Evolutionary conservation across 768 basidiomycete genomes (phyloP).

Genomic region (Pleurotus cornucopiae): DNA sequence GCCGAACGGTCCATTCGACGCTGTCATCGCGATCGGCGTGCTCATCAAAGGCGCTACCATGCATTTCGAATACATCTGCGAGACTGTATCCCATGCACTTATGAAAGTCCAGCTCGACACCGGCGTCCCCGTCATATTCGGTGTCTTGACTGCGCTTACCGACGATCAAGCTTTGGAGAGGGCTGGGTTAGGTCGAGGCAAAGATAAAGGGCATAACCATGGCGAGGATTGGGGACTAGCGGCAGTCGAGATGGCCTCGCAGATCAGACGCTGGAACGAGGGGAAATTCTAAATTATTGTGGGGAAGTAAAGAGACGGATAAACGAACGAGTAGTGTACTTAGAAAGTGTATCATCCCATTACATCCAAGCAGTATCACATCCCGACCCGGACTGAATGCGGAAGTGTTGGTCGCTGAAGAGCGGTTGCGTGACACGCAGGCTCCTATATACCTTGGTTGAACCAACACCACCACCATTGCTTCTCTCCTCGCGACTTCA

Average conservation of each 20-base stretch:
- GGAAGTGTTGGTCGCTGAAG: no score
- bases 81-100: constrained; percentile 87
- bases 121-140: constrained; percentile 93
- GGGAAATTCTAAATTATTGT: constrained; percentile 48
- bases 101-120: constrained; percentile 95
- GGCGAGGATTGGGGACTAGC: constrained; percentile 98
- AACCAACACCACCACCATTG: neutral
- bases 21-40: constrained; percentile 95
- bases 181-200: constrained; percentile 78
- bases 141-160: constrained; percentile 86
- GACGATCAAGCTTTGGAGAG: constrained; percentile 95
- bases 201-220: constrained; percentile 86
- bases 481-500: neutral
- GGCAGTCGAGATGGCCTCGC: constrained; percentile 88
- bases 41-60: constrained; percentile 97
- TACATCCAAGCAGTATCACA: no score
- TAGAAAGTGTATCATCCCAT: neutral
- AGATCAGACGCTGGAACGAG: constrained; percentile 60
- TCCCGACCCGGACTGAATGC: no score
- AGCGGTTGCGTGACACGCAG: no score
- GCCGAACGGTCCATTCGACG: constrained; percentile 77
- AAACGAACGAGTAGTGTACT: neutral
- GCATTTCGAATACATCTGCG: constrained; percentile 99
- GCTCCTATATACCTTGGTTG: neutral
- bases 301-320: neutral